phyloP scores from a whole-genome alignment of 257 asterid species.

The Primulina tabacum region DNA sequence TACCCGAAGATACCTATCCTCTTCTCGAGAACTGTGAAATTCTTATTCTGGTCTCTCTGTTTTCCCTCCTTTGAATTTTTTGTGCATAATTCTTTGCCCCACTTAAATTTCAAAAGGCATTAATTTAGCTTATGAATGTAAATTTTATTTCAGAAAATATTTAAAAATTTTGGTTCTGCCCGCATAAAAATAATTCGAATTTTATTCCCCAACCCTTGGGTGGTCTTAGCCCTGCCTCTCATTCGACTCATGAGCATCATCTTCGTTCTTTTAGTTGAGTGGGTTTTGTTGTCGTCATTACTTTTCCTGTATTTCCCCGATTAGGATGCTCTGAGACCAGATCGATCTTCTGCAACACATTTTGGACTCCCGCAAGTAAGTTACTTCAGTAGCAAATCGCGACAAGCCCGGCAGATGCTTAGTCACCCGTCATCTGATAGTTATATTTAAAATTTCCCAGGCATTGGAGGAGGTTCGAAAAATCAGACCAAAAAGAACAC shows the following conservation, averaged over 20 bases:
- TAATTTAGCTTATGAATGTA: not conserved
- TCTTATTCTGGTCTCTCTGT: constrained; percentile 70
- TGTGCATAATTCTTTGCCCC: not conserved
- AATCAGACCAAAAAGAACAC: constrained; percentile 79
- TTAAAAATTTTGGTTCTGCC: not conserved
- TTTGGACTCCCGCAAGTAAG: constrained; percentile 91
- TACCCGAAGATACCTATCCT: constrained; percentile 91
- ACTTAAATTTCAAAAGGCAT: not conserved
- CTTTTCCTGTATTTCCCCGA: constrained; percentile 14
- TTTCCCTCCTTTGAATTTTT: not conserved
- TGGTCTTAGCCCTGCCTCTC: not conserved
- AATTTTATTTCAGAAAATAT: too few species aligned
- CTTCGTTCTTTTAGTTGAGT: not conserved
- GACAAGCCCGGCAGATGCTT: not conserved
- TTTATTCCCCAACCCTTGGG: not conserved
- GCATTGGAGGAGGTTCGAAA: constrained; percentile 89
- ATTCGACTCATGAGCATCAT: not conserved
- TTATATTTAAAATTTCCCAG: constrained; percentile 35
- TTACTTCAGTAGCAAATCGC: too few species aligned
- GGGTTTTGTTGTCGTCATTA: not conserved
- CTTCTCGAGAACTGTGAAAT: constrained; percentile 83
- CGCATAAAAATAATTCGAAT: not conserved
- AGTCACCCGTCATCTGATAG: constrained; percentile 2
- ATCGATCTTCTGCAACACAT: constrained; percentile 91
- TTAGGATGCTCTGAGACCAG: constrained; percentile 94